phyloP scores from a whole-genome alignment of 805 yeast genomes.

The Kodamaea laetipori region DNA sequence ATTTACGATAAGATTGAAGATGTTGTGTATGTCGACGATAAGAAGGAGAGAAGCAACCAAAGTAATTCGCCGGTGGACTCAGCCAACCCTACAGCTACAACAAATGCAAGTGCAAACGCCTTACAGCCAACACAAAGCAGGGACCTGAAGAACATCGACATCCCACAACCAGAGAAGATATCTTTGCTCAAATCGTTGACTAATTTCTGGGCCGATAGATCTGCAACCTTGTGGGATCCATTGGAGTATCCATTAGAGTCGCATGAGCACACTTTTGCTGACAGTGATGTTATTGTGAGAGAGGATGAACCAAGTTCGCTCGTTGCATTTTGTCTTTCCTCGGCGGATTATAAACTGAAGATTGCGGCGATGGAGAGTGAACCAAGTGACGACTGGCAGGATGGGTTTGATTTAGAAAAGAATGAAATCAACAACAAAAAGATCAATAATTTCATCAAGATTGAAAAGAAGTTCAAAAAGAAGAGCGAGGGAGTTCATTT shows the following conservation, averaged over 20 bases:
- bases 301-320: constrained; percentile 97
- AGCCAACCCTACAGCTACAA: neutral
- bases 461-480: constrained; percentile 44
- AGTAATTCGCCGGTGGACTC: neutral
- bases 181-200: constrained; percentile 81
- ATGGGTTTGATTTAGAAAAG: constrained; percentile 25
- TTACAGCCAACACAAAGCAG: neutral
- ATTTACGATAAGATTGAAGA: constrained; percentile 86
- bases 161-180: constrained; percentile 60
- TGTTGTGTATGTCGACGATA: constrained; percentile 62
- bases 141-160: constrained; percentile 22
- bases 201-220: constrained; percentile 96
- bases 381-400: constrained; percentile 19
- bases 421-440: constrained; percentile 37
- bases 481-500: constrained; percentile 24
- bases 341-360: constrained; percentile 77
- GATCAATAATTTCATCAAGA: constrained; percentile 38
- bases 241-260: constrained; percentile 77
- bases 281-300: constrained; percentile 87
- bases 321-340: constrained; percentile 87
- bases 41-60: constrained; percentile 11
- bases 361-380: constrained; percentile 42
- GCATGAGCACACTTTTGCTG: constrained; percentile 89
- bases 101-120: neutral
- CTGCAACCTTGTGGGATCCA: constrained; percentile 94